phyloP scores from a whole-genome alignment of 2,329 filamentous ascomycete genomes.

The Venturia nashicola region DNA sequence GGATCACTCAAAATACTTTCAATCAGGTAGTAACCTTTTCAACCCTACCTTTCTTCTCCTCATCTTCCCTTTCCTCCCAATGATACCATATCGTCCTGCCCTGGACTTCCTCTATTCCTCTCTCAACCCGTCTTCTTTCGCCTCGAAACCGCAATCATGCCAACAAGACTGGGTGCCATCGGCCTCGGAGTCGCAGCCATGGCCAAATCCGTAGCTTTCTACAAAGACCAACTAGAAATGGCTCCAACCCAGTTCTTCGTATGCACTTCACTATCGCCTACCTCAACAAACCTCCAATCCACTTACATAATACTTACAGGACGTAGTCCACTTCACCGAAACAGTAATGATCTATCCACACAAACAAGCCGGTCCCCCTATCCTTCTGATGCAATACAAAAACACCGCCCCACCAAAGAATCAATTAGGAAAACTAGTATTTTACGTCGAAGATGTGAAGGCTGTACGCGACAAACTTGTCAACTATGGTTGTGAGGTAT shows the following conservation, averaged over 20 bases:
- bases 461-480: not conserved
- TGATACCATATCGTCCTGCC: no score
- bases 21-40: not conserved
- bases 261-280: not conserved
- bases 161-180: not conserved
- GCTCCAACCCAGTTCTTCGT: slow-evolving; percentile 5
- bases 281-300: not conserved
- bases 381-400: slow-evolving; percentile 4
- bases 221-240: not conserved
- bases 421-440: slow-evolving; percentile 1
- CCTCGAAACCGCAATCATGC: not conserved
- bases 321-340: slow-evolving; percentile 1
- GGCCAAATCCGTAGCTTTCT: slow-evolving; percentile 1
- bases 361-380: not conserved
- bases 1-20: not conserved
- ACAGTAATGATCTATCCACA: not conserved
- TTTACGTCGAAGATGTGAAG: slow-evolving; percentile 3
- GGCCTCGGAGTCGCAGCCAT: slow-evolving; percentile 3
- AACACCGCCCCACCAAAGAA: not conserved
- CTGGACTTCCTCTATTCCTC: no score
- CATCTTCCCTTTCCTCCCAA: not conserved
- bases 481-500: not conserved
- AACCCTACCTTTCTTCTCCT: no score
- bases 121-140: no score
- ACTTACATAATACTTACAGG: not conserved